Percentiles rank a stretch among this genome's conserved stretches.
phyloP scores from a whole-genome alignment of 179 eudicot genomes.

The Nepenthes alata region DNA sequence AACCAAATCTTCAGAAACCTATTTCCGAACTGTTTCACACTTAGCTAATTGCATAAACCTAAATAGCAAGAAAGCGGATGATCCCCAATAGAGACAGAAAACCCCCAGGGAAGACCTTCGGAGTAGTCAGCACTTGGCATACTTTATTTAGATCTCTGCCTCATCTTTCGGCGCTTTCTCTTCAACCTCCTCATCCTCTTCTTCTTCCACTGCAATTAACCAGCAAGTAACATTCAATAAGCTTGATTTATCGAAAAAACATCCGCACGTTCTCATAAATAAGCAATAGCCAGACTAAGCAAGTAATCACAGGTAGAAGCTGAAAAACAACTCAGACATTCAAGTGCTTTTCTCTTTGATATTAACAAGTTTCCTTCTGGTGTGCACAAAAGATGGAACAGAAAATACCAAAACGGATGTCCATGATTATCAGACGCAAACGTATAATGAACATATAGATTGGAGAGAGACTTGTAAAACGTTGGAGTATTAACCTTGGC shows the following conservation, averaged over 20 bases:
- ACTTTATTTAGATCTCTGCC: slow-evolving; percentile 16
- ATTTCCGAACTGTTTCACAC: too few relatives aligned
- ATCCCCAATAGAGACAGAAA: background rate
- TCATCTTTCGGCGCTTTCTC: slow-evolving; percentile 19
- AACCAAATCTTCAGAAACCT: too few relatives aligned
- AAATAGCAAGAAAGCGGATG: background rate
- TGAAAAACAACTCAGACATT: too few relatives aligned
- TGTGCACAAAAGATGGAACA: too few relatives aligned
- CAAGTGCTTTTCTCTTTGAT: background rate
- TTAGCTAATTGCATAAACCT: background rate
- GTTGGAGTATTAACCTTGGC: slow-evolving; percentile 1
- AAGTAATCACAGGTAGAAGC: background rate
- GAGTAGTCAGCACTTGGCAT: background rate
- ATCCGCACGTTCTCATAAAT: background rate
- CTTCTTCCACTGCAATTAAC: slow-evolving; percentile 13
- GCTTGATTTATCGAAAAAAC: background rate
- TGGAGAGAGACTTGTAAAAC: background rate
- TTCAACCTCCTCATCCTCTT: slow-evolving; percentile 18
- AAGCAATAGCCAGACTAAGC: background rate
- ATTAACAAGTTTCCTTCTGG: too few relatives aligned
- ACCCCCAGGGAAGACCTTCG: slow-evolving; percentile 1
- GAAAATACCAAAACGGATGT: too few relatives aligned
- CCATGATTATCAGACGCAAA: background rate
- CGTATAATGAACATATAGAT: background rate
- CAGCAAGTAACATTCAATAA: background rate